Base-by-base conservation (phyloP, 1,139 yeast species). In the Geotrichum restrictum region DNA sequence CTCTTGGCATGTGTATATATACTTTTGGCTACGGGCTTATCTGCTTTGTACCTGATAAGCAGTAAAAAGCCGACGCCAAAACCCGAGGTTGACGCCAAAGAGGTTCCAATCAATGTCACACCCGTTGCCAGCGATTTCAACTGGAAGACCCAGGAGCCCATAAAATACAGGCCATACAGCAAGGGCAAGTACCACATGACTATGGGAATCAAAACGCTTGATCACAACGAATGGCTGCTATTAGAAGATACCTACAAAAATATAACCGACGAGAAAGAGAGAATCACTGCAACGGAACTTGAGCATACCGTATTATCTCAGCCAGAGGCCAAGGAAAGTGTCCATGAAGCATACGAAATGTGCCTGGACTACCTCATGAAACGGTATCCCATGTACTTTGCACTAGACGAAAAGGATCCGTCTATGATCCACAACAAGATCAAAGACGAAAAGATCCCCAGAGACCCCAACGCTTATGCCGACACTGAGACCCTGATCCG, bases 321-420 rank as follows among this genome's bases (percentile, higher is more conserved):
- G 1, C 81, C 78, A 44, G 73, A 75, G 13, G 75, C 70, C 6
- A 62, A 63, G 1, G 77, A 74, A 1, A 81, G 86, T 0, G 69
- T 82, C 7, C 67, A 70, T 21, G 93, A 85, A 64, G 74, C 79
- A 37, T 85, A 84, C 62, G 74, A 75, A 49, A 64, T 69, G 31
- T 74, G 76, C 1, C 64, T 80, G 18, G 65, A 73, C 29, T 82
- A 75, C 61, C 64, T 82, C 74, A 60, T 75, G 54, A 70, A 69
- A 40, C 76, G 81, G 63, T 85, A 82, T 64, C 93, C 93, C n/a
- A 74, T 69, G 74, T 75, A 74, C 61, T 83, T 82, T 57, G 59
- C 60, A 18, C 47, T 61, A 10, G 62, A 64, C 22, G 70, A 67
- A 4, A 73, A 70, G 40, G 51, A 49, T 21, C 36, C 36, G 14